Evolutionary conservation across 2,329 filamentous ascomycete genomes (phyloP).

Genomic region (Stromatinia cepivora): DNA sequence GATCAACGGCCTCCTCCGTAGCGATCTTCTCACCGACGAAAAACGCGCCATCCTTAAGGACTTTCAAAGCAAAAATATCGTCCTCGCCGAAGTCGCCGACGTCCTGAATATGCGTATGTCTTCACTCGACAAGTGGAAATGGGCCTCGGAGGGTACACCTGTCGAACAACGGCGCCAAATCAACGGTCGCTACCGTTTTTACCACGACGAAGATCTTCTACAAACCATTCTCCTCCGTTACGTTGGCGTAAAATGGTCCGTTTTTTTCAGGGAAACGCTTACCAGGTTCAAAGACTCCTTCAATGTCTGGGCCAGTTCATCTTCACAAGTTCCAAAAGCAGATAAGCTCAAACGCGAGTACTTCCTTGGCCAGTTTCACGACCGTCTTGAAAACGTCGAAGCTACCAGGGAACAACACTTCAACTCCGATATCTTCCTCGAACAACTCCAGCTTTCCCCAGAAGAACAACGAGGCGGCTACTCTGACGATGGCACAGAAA

Average conservation of each 20-base stretch:
- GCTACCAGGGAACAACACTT: conserved; percentile 47
- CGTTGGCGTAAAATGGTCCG: conserved; percentile 52
- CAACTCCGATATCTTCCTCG: conserved; percentile 53
- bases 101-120: conserved; percentile 57
- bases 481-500: conserved; percentile 28
- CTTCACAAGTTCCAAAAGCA: conserved; percentile 40
- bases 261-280: conserved; percentile 47
- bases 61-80: conserved; percentile 49
- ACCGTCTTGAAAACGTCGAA: conserved; percentile 37
- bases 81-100: conserved; percentile 55
- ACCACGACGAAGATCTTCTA: conserved; percentile 58
- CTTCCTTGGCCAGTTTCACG: conserved; percentile 43
- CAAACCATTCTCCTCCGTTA: conserved; percentile 55
- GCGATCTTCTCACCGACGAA: conserved; percentile 52
- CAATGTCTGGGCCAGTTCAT: conserved; percentile 28
- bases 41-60: conserved; percentile 52
- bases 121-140: conserved; percentile 52
- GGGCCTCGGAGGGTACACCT: conserved; percentile 48
- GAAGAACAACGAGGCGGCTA: conserved; percentile 36
- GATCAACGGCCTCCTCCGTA: conserved; percentile 51
- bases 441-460: conserved; percentile 50
- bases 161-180: conserved; percentile 54
- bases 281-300: conserved; percentile 20
- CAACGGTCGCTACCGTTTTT: conserved; percentile 59
- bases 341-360: conserved; percentile 43